Evolutionary conservation across 129 eudicot species (phyloP).

Genomic region (Dittrichia graveolens): DNA sequence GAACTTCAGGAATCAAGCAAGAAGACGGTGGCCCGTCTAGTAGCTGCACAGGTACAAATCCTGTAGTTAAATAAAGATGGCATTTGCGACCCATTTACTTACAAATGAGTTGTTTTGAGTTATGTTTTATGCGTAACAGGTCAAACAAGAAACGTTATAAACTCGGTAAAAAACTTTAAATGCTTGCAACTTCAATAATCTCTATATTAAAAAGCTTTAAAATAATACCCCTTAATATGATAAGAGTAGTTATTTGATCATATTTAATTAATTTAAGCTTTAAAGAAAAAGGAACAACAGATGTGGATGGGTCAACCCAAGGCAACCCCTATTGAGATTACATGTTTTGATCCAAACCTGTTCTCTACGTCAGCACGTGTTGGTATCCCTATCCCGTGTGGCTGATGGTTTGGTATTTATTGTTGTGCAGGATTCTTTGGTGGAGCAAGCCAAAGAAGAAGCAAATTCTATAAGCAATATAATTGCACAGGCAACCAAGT

Average conservation of each 20-base stretch:
- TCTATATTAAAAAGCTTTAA: background rate
- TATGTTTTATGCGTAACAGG: background rate
- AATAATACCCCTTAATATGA: background rate
- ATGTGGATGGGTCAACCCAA: background rate
- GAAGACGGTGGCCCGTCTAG: constrained; percentile 84
- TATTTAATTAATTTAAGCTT: background rate
- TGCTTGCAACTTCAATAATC: background rate
- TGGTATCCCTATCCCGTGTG: background rate
- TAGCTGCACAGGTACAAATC: constrained; percentile 70
- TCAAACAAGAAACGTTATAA: background rate
- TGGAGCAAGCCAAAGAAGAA: constrained; percentile 89
- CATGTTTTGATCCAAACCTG: background rate
- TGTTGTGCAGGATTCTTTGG: constrained; percentile 76
- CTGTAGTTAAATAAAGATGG: background rate
- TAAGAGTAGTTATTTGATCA: background rate
- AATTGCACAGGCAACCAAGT: constrained; percentile 94
- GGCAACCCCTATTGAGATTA: background rate
- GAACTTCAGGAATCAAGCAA: constrained; percentile 98
- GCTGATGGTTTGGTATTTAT: constrained; percentile 12
- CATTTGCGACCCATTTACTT: background rate
- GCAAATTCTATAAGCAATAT: constrained; percentile 79
- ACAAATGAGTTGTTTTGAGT: background rate
- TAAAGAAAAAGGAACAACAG: background rate
- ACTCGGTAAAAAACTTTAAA: background rate
- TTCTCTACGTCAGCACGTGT: background rate